A percentile compares a stretch with the other conserved stretches of the same genome.
Evolutionary conservation across 2,329 filamentous ascomycete species (phyloP).

Genomic region (Epichloe uncinata): DNA sequence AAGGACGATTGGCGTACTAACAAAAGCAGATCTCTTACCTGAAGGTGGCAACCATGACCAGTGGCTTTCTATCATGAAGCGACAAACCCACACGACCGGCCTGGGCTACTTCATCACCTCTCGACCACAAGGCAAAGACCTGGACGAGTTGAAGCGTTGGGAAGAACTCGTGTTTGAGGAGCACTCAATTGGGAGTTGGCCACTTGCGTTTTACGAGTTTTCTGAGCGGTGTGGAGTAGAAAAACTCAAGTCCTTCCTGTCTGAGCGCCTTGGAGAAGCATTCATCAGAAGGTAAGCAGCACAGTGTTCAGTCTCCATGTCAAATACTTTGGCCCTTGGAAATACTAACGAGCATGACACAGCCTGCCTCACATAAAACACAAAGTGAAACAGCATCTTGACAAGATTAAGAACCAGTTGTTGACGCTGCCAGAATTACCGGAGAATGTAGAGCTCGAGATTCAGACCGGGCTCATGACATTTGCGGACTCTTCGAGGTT

Average conservation of each 20-base stretch:
- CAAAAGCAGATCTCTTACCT: constrained; percentile 66
- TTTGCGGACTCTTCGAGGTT: constrained; percentile 44
- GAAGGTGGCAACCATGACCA: constrained; percentile 34
- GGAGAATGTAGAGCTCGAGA: constrained; percentile 50
- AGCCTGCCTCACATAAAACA: constrained; percentile 40
- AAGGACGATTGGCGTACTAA: constrained; percentile 63
- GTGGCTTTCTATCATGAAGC: constrained; percentile 51
- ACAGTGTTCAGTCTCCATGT: neutral
- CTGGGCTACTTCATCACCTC: constrained; percentile 73
- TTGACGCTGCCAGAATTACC: constrained; percentile 52
- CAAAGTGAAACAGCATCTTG: constrained; percentile 37
- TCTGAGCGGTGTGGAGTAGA: constrained; percentile 38
- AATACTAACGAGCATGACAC: constrained; percentile 6
- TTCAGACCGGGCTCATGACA: constrained; percentile 43
- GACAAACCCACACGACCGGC: constrained; percentile 47
- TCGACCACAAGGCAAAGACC: constrained; percentile 42
- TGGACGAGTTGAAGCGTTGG: constrained; percentile 38
- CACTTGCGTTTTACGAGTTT: constrained; percentile 32
- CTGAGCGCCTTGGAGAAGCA: constrained; percentile 37
- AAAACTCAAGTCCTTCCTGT: constrained; percentile 37
- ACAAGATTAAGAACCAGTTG: constrained; percentile 41
- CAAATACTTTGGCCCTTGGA: neutral
- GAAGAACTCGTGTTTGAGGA: constrained; percentile 40
- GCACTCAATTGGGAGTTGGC: constrained; percentile 30
- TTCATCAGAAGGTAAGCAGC: constrained; percentile 35